Evolutionary conservation across 768 basidiomycete species (phyloP).

Genomic region (Chalciporus pseudorubinellus): DNA sequence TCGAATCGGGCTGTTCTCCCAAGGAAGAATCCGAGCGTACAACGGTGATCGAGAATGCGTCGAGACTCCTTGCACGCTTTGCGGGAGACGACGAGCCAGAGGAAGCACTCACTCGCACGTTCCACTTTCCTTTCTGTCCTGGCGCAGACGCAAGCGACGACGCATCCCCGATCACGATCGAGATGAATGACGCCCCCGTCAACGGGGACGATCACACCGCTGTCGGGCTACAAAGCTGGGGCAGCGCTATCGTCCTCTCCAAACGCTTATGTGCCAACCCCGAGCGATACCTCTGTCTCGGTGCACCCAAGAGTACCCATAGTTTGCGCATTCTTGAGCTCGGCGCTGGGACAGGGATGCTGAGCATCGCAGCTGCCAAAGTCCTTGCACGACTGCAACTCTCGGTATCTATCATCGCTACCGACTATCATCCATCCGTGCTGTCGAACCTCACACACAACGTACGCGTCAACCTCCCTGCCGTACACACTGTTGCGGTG

Average conservation of each 20-base stretch:
- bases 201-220: slow-evolving; percentile 67
- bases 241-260: slow-evolving; percentile 68
- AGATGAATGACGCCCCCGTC: slow-evolving; percentile 70
- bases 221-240: slow-evolving; percentile 86
- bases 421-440: slow-evolving; percentile 78
- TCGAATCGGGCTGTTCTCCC: slow-evolving; percentile 14
- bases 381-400: slow-evolving; percentile 30
- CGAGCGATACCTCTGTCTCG: slow-evolving; percentile 33
- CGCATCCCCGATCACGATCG: slow-evolving; percentile 38
- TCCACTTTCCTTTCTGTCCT: slow-evolving; percentile 43
- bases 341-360: slow-evolving; percentile 82
- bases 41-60: slow-evolving; percentile 52
- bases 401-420: slow-evolving; percentile 50
- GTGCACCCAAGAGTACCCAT: not conserved
- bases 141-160: not conserved
- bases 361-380: slow-evolving; percentile 67
- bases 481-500: slow-evolving; percentile 41
- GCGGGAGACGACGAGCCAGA: slow-evolving; percentile 42
- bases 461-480: slow-evolving; percentile 47
- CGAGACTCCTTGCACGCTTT: slow-evolving; percentile 55
- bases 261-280: slow-evolving; percentile 56
- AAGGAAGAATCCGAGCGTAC: slow-evolving; percentile 42
- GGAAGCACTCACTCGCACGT: slow-evolving; percentile 46
- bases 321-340: slow-evolving; percentile 63
- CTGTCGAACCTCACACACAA: slow-evolving; percentile 65